Percentiles rank a stretch among this genome's conserved stretches.
Evolutionary conservation across 192 early-diverging fungal species (phyloP).

Genomic region (Entophlyctis luteolus): DNA sequence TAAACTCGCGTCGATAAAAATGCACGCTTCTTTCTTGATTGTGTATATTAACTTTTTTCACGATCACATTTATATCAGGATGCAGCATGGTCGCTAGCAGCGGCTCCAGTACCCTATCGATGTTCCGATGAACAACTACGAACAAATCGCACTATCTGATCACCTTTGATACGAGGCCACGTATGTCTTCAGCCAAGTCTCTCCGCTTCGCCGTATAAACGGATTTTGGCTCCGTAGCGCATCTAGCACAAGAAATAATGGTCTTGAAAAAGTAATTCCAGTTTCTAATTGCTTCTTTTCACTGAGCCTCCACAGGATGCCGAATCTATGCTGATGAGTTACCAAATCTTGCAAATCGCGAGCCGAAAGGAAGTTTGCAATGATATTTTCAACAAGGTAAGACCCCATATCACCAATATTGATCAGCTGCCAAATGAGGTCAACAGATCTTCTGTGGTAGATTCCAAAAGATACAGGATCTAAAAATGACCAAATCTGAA

Average conservation of each 20-base stretch:
- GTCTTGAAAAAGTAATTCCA: constrained; percentile 60
- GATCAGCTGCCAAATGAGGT: constrained; percentile 65
- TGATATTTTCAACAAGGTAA: constrained; percentile 60
- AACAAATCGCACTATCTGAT: no score
- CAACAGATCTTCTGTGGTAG: constrained; percentile 58
- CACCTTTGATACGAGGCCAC: constrained; percentile 53
- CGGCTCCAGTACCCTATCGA: constrained; percentile 54
- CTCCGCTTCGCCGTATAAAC: constrained; percentile 55
- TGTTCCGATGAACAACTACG: not conserved
- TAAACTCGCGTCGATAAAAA: constrained; percentile 58
- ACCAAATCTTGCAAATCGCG: constrained; percentile 30
- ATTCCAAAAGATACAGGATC: constrained; percentile 44
- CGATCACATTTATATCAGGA: constrained; percentile 21
- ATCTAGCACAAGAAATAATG: constrained; percentile 78
- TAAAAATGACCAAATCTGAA: constrained; percentile 66
- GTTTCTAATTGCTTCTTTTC: constrained; percentile 35
- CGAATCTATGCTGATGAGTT: constrained; percentile 59
- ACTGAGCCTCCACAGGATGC: constrained; percentile 61
- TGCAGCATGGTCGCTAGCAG: constrained; percentile 40
- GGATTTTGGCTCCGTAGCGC: constrained; percentile 54
- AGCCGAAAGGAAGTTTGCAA: constrained; percentile 33
- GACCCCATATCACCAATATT: constrained; percentile 37
- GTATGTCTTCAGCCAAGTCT: constrained; percentile 68
- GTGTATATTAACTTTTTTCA: not conserved
- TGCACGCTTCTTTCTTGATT: constrained; percentile 31